phyloP scores from a whole-genome alignment of 345 rosid species.

The Aquilaria yunnanensis region DNA sequence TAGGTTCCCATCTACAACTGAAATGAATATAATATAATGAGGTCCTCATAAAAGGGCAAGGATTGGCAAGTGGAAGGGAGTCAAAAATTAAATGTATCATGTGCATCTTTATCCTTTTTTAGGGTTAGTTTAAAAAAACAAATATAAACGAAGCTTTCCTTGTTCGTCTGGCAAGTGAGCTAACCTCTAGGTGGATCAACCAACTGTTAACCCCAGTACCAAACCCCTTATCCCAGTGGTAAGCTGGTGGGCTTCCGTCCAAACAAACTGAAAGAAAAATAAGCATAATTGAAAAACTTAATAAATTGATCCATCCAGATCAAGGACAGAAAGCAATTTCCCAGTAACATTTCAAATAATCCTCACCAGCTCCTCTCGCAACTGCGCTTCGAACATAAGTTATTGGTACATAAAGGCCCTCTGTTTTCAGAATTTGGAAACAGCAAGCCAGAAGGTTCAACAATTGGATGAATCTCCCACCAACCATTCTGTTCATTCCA shows the following conservation, averaged over 20 bases:
- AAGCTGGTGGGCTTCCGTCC: conserved; percentile 97
- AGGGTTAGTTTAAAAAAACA: no score
- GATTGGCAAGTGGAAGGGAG: no score
- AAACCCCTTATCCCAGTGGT: conserved; percentile 66
- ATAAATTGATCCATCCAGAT: not conserved
- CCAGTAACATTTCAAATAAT: not conserved
- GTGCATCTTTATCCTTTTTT: no score
- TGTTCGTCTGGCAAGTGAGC: conserved; percentile 4
- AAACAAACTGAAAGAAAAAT: conserved; percentile 58
- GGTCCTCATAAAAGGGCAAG: no score
- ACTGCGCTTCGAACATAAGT: conserved; percentile 60
- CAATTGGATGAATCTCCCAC: conserved; percentile 40
- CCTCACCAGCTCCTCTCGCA: conserved; percentile 80
- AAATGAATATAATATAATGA: no score
- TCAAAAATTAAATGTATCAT: no score
- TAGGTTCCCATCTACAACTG: no score
- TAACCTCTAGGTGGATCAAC: conserved; percentile 83
- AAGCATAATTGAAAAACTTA: conserved; percentile 1
- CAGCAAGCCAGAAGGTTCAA: conserved; percentile 30
- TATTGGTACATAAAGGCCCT: conserved; percentile 48
- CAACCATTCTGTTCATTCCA: conserved; percentile 51
- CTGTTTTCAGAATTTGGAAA: conserved; percentile 30
- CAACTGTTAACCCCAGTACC: conserved; percentile 82
- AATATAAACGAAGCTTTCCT: not conserved
- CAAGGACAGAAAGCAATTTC: not conserved